A percentile compares a stretch with the other conserved stretches of the same genome.
Conservation (phyloP, 441 rosid species). For the Eruca vesicaria region DNA sequence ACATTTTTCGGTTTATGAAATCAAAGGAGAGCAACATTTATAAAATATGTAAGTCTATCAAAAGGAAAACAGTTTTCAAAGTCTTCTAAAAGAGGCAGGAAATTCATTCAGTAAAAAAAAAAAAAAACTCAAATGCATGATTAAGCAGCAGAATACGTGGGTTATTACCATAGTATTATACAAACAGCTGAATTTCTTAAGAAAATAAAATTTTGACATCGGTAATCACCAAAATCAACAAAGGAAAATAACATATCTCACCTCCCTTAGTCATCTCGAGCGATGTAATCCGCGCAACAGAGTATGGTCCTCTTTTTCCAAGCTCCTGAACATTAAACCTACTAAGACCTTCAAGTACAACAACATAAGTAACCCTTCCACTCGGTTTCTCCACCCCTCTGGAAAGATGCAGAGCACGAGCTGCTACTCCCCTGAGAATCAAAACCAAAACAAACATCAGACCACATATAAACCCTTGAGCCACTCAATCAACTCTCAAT, state of each 20-base stretch:
- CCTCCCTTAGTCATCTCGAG: constrained; percentile 92
- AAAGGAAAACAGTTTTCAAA: neutral
- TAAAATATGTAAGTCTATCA: neutral
- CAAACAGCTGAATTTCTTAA: neutral
- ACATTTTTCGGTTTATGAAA: neutral
- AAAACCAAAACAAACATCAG: constrained; percentile 7
- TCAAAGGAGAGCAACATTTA: neutral
- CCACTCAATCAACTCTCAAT: neutral
- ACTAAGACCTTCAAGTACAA: constrained; percentile 96
- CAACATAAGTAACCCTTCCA: constrained; percentile 97
- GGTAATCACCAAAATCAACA: neutral
- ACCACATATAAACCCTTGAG: neutral
- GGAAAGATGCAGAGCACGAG: constrained; percentile 95
- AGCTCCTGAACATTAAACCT: constrained; percentile 93
- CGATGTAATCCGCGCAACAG: constrained; percentile 80
- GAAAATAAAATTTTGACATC: neutral
- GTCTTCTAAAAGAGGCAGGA: constrained; percentile 5
- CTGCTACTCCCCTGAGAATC: constrained; percentile 82
- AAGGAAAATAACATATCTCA: constrained; percentile 33
- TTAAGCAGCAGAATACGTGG: neutral
- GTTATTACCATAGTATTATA: neutral
- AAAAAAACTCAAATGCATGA: neutral
- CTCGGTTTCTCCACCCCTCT: constrained; percentile 99
- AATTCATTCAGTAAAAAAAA: neutral
- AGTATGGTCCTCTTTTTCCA: constrained; percentile 86